Conservation (phyloP, 441 rosid genomes). For the Euphorbia celastroides region DNA sequence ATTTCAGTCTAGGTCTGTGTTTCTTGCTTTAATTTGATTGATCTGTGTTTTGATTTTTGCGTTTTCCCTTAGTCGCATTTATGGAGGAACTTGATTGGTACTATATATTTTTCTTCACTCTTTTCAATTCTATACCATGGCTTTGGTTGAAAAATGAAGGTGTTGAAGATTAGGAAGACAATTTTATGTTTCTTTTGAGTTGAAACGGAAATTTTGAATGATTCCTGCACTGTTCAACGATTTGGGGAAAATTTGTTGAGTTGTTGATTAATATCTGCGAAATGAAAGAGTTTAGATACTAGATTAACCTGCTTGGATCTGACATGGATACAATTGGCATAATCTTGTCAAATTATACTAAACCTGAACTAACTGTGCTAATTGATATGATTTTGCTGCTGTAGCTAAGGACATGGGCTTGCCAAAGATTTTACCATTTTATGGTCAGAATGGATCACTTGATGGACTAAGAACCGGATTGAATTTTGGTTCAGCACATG, state of each 20-base stretch:
- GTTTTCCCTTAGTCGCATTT: too few species aligned
- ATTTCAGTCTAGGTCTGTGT: neutral
- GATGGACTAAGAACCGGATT: slow-evolving; percentile 33
- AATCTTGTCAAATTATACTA: neutral
- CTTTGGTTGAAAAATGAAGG: neutral
- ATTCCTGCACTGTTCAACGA: neutral
- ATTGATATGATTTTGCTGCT: slow-evolving; percentile 1
- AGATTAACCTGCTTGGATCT: neutral
- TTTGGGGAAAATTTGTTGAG: neutral
- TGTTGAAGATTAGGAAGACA: neutral
- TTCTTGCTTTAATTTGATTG: too few species aligned
- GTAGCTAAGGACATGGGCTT: slow-evolving; percentile 43
- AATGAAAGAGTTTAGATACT: neutral
- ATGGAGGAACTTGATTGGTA: neutral
- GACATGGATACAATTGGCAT: neutral
- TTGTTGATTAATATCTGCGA: neutral
- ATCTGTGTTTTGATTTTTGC: too few species aligned
- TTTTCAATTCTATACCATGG: neutral
- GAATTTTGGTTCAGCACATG: slow-evolving; percentile 54
- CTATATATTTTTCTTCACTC: neutral
- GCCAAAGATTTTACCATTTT: slow-evolving; percentile 35
- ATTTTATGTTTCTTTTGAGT: neutral
- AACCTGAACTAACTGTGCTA: neutral
- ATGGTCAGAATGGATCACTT: slow-evolving; percentile 42
- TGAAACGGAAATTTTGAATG: neutral